Conservation (phyloP, 805 yeast genomes). For the Ogataea corticis region DNA sequence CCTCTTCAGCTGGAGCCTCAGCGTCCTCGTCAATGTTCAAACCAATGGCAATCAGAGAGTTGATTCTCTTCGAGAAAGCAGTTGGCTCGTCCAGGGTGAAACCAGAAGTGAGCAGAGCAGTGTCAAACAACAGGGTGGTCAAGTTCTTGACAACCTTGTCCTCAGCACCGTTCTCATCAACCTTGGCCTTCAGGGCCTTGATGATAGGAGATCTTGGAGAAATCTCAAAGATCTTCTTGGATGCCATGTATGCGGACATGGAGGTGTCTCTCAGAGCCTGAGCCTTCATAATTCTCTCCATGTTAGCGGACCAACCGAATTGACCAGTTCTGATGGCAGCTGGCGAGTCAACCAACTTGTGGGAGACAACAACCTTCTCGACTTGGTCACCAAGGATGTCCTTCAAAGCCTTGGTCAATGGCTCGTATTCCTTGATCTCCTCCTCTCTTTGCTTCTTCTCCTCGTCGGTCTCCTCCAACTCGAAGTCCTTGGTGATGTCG, state of each 20-base stretch:
- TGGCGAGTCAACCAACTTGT: slow-evolving; percentile 96
- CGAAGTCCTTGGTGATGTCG: slow-evolving; percentile 98
- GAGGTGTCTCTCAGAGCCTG: slow-evolving; percentile 98
- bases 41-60: slow-evolving; percentile 97
- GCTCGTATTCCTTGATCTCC: slow-evolving; percentile 89
- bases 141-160: slow-evolving; percentile 98
- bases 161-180: slow-evolving; percentile 95
- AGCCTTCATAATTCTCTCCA: slow-evolving; percentile 99
- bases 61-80: slow-evolving; percentile 95
- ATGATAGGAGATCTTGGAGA: slow-evolving; percentile 96
- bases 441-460: slow-evolving; percentile 94
- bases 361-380: slow-evolving; percentile 98
- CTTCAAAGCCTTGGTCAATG: slow-evolving; percentile 92
- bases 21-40: slow-evolving; percentile 92
- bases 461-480: slow-evolving; percentile 97
- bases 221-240: slow-evolving; percentile 98
- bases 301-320: slow-evolving; percentile 99
- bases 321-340: slow-evolving; percentile 99
- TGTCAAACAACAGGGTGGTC: slow-evolving; percentile 93
- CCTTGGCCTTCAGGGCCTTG: slow-evolving; percentile 93
- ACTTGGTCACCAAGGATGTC: slow-evolving; percentile 98
- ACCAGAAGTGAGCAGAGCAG: slow-evolving; percentile 98
- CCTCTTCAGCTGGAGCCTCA: slow-evolving; percentile 39
- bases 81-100: slow-evolving; percentile 98
- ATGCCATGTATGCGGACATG: slow-evolving; percentile 99